Percentiles rank a stretch among this genome's conserved stretches.
These are phyloP conservation scores for Peterozyma toletana DNA, from an alignment of 805 yeast species.

Conservation along the genomic window DNA sequence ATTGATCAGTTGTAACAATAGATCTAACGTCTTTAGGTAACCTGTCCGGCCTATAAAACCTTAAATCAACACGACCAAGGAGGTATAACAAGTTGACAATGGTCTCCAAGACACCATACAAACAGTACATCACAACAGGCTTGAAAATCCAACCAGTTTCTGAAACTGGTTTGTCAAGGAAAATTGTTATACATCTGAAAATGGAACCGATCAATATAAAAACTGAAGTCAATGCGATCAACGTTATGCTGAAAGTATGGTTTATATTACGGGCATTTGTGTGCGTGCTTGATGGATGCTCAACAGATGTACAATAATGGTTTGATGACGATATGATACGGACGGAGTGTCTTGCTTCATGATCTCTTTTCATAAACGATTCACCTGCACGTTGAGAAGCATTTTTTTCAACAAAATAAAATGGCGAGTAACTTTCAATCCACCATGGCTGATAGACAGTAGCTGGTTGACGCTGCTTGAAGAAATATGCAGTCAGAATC, in stretches of 20 bases:
- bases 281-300: slow-evolving; percentile 26
- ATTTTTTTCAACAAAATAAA: slow-evolving; percentile 50
- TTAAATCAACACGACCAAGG: slow-evolving; percentile 60
- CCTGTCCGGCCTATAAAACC: slow-evolving; percentile 74
- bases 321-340: slow-evolving; percentile 57
- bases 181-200: slow-evolving; percentile 41
- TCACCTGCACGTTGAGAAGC: slow-evolving; percentile 43
- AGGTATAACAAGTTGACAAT: slow-evolving; percentile 50
- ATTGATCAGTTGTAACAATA: neutral
- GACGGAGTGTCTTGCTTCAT: slow-evolving; percentile 40
- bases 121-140: slow-evolving; percentile 56
- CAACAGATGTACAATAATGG: slow-evolving; percentile 15
- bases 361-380: slow-evolving; percentile 39
- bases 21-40: slow-evolving; percentile 2
- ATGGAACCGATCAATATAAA: slow-evolving; percentile 43
- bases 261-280: slow-evolving; percentile 21
- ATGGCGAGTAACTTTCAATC: slow-evolving; percentile 57
- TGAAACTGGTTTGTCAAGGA: slow-evolving; percentile 23
- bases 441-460: slow-evolving; percentile 66
- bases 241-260: slow-evolving; percentile 44
- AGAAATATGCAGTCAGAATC: slow-evolving; percentile 41
- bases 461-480: slow-evolving; percentile 46
- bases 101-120: slow-evolving; percentile 64
- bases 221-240: slow-evolving; percentile 38
- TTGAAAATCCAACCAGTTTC: slow-evolving; percentile 35